Evolutionary conservation across 768 basidiomycete species (phyloP), one percentile per base, ranked within the genome.

Genomic region (Collybia nuda): DNA sequence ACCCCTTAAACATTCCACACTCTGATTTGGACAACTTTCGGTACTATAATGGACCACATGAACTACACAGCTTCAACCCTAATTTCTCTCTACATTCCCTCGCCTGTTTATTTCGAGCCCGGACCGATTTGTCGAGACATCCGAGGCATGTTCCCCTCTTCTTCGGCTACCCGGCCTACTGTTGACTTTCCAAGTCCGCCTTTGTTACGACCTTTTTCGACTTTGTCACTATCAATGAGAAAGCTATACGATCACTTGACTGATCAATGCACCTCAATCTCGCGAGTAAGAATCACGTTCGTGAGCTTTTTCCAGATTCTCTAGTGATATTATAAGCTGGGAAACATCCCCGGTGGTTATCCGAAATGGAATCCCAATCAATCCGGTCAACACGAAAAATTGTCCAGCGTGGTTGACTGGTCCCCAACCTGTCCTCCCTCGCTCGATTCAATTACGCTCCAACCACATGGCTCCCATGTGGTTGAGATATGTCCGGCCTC

Each of bases 391-490:
- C 28, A 28, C 28, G 28, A 28, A 28, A 28, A 28, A n/a, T 28
- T 28, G 32, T 32, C 32, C 32, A 32, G 9, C 9, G 14, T 36
- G 15, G 23, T 56, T 40, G 24, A 48, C 17, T 51, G 11, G 44
- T 39, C 49, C 6, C 18, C 32, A 32, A 32, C 32, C 32, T 32
- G 32, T 32, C 32, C 9, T 14, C 32, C 32, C 12, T 32, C 32
- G 32, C 32, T 32, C 32, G 32, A 40, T 43, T 18, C 40, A 52
- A 48, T 41, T 35, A 41, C 26, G 39, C 19, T 41, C 40, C 24
- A 46, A 51, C 19, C 48, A 44, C 47, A 50, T 51, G 52, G 47
- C 11, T 53, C 40, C 44, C 54, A 61, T 56, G 54, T 56, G 56
- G 48, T 41, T 51, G 29, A 37, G 15, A 29, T 28, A 46, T 44